Evolutionary conservation across 331 rosid genomes (phyloP).

Genomic region (Erythrophleum ivorense): DNA sequence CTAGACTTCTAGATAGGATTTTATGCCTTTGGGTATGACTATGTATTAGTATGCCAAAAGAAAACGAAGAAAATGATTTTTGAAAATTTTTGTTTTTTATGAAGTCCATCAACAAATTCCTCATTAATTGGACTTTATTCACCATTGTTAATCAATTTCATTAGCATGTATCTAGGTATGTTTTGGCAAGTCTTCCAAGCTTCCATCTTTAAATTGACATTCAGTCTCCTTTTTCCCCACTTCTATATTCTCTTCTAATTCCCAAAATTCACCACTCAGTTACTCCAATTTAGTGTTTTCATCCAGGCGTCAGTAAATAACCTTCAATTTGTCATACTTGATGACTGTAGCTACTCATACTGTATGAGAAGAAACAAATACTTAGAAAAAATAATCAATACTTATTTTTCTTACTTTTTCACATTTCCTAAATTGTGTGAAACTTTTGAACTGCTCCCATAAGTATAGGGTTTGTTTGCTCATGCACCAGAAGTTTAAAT

Average conservation of each 20-base stretch:
- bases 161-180: background rate
- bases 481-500: background rate
- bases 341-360: background rate
- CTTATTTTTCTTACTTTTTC: background rate
- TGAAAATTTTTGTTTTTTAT: background rate
- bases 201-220: background rate
- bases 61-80: background rate
- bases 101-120: background rate
- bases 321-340: background rate
- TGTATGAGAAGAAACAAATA: background rate
- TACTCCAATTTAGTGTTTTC: background rate
- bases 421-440: background rate
- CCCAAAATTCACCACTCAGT: background rate
- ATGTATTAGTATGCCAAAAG: background rate
- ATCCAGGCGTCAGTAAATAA: background rate
- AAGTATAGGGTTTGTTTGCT: background rate
- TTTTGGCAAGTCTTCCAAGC: background rate
- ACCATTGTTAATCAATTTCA: background rate
- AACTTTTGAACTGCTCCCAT: conserved; percentile 15
- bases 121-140: background rate
- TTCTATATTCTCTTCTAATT: background rate
- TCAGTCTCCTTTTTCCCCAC: background rate
- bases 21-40: background rate
- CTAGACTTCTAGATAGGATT: conserved; percentile 3
- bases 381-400: background rate